Conservation (phyloP, 352 stramenopile species). For the Albugo candida region DNA sequence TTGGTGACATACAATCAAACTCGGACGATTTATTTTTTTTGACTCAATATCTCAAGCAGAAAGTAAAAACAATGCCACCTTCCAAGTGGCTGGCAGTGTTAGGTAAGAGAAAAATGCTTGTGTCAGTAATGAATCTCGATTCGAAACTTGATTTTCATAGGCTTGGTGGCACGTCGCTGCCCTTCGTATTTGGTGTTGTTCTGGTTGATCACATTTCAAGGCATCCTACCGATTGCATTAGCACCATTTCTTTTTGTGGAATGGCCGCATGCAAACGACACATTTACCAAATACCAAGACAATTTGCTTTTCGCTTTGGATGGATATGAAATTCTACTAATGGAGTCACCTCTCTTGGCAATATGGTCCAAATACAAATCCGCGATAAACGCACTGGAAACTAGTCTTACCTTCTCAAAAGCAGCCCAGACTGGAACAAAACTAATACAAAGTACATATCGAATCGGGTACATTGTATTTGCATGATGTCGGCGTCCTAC, state of each 20-base stretch:
- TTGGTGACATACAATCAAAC: slow-evolving; percentile 20
- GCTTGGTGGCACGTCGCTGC: slow-evolving; percentile 41
- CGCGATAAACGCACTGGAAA: slow-evolving; percentile 48
- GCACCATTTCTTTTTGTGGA: slow-evolving; percentile 38
- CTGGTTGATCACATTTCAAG: slow-evolving; percentile 29
- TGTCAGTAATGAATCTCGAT: not conserved
- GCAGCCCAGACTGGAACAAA: slow-evolving; percentile 33
- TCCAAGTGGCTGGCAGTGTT: slow-evolving; percentile 17
- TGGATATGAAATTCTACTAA: slow-evolving; percentile 42
- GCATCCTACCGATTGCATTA: slow-evolving; percentile 28
- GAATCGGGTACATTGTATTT: slow-evolving; percentile 15
- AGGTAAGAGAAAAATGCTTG: slow-evolving; percentile 2
- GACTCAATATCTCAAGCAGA: slow-evolving; percentile 45
- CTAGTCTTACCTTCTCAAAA: slow-evolving; percentile 33
- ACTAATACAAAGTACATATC: slow-evolving; percentile 26
- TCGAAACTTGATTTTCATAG: slow-evolving; percentile 5
- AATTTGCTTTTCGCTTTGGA: slow-evolving; percentile 10
- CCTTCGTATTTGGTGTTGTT: slow-evolving; percentile 30
- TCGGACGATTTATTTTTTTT: slow-evolving; percentile 37
- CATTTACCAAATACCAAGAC: not conserved
- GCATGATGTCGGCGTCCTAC: slow-evolving; percentile 7
- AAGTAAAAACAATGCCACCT: slow-evolving; percentile 27
- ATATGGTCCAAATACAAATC: slow-evolving; percentile 63
- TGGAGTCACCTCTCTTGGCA: slow-evolving; percentile 37
- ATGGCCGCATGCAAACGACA: not conserved